These are phyloP conservation scores for Schwanniomyces pseudopolymorphus DNA, from an alignment of 805 yeast species.

Conservation along the genomic window DNA sequence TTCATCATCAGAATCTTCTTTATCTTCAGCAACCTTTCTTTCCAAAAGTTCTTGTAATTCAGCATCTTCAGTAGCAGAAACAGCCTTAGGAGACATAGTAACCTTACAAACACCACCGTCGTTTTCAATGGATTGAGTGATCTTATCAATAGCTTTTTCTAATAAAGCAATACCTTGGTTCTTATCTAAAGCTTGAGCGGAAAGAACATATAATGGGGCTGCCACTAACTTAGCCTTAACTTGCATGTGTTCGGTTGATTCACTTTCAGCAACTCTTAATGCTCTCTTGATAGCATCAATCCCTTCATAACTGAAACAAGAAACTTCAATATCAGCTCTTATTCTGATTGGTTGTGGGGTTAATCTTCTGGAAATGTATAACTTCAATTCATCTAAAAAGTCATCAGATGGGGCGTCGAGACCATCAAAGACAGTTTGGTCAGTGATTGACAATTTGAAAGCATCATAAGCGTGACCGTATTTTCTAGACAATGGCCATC, in stretches of 20 bases:
- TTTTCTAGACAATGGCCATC: conserved; percentile 96
- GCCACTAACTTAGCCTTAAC: conserved; percentile 95
- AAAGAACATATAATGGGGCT: conserved; percentile 92
- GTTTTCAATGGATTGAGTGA: conserved; percentile 64
- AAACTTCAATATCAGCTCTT: conserved; percentile 97
- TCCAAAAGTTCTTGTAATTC: conserved; percentile 95
- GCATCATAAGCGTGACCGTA: conserved; percentile 98
- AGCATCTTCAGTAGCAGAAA: conserved; percentile 97
- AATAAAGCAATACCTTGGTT: conserved; percentile 80
- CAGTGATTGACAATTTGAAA: conserved; percentile 92
- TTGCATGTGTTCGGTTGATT: conserved; percentile 81
- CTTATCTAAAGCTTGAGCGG: conserved; percentile 91
- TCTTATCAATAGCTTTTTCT: conserved; percentile 75
- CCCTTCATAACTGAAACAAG: conserved; percentile 96
- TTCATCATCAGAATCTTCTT: conserved; percentile 82
- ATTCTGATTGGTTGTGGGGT: conserved; percentile 98
- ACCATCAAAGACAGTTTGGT: conserved; percentile 81
- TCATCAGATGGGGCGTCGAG: conserved; percentile 70
- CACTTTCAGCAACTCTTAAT: conserved; percentile 78
- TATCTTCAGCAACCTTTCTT: conserved; percentile 85
- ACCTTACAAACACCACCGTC: conserved; percentile 87
- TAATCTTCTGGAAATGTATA: conserved; percentile 86
- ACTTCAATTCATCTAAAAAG: conserved; percentile 78
- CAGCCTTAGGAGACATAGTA: conserved; percentile 98
- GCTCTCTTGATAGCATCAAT: conserved; percentile 95